Conservation (phyloP, 2,329 filamentous ascomycete species). For the Cercospora nicotianae region DNA sequence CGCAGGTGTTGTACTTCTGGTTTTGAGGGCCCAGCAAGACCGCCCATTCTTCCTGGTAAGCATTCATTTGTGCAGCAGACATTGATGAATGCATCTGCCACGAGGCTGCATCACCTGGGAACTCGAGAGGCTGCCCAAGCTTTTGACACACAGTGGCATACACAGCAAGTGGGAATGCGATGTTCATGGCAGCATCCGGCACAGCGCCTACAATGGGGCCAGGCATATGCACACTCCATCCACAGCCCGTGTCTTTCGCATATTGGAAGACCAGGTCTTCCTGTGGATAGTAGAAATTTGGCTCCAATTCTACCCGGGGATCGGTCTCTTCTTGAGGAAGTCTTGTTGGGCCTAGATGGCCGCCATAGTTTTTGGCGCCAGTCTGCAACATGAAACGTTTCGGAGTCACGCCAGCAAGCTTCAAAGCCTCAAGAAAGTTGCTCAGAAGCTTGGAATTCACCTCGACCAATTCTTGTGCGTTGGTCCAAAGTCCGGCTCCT, state of each 20-base stretch:
- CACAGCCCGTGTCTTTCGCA: constrained; percentile 41
- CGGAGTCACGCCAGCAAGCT: constrained; percentile 45
- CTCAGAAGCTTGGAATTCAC: constrained; percentile 52
- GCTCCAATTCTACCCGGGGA: constrained; percentile 45
- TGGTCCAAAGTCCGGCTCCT: constrained; percentile 50
- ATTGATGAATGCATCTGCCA: constrained; percentile 51
- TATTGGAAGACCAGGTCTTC: constrained; percentile 52
- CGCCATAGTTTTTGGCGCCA: constrained; percentile 54
- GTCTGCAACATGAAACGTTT: constrained; percentile 54
- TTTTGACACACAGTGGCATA: constrained; percentile 52
- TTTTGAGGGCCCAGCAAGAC: constrained; percentile 46
- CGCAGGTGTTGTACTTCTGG: constrained; percentile 53
- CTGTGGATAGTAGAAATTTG: constrained; percentile 59
- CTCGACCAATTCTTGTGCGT: constrained; percentile 52
- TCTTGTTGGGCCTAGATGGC: constrained; percentile 50
- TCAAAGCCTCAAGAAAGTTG: constrained; percentile 52
- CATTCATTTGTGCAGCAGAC: constrained; percentile 49
- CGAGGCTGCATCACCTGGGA: constrained; percentile 46
- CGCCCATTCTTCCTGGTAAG: constrained; percentile 53
- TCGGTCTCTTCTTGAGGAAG: constrained; percentile 52
- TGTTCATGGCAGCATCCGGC: constrained; percentile 54
- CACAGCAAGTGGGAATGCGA: constrained; percentile 50
- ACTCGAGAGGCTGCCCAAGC: constrained; percentile 45
- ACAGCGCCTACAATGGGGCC: constrained; percentile 53
- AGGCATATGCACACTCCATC: constrained; percentile 53